Evolutionary conservation across 2,329 filamentous ascomycete species (phyloP).

Genomic region (Cryphonectria parasitica): DNA sequence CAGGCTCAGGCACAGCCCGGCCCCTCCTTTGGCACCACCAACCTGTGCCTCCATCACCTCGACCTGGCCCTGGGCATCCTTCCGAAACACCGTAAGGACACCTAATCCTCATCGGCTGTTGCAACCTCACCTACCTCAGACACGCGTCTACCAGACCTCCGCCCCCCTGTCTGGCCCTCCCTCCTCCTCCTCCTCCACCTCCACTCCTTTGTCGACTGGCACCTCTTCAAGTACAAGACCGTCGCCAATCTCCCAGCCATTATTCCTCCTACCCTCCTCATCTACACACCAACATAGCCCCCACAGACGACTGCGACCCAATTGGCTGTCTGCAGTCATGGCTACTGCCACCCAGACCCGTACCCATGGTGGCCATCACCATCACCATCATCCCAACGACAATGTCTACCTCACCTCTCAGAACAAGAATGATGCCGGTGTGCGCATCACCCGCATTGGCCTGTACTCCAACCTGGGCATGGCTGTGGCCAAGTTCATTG

Average conservation of each 20-base stretch:
- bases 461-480: slow-evolving; percentile 90
- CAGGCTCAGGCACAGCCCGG: slow-evolving; percentile 3
- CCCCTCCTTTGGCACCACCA: slow-evolving; percentile 14
- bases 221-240: slow-evolving; percentile 21
- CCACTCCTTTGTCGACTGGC: slow-evolving; percentile 26
- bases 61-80: slow-evolving; percentile 6
- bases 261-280: slow-evolving; percentile 21
- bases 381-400: slow-evolving; percentile 74
- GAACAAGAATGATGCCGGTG: slow-evolving; percentile 90
- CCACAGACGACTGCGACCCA: slow-evolving; percentile 24
- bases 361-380: slow-evolving; percentile 53
- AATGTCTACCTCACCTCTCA: slow-evolving; percentile 79
- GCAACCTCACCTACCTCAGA: slow-evolving; percentile 14
- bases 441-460: slow-evolving; percentile 89
- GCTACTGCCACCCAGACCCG: slow-evolving; percentile 37
- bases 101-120: slow-evolving; percentile 37
- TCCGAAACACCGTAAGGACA: slow-evolving; percentile 37
- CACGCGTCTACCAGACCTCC: slow-evolving; percentile 39
- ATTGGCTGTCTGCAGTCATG: slow-evolving; percentile 36
- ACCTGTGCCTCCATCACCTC: slow-evolving; percentile 15
- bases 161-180: slow-evolving; percentile 29
- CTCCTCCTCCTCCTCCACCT: slow-evolving; percentile 31
- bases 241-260: slow-evolving; percentile 16
- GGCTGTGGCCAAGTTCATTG: slow-evolving; percentile 90
- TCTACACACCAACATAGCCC: slow-evolving; percentile 26